Conservation (phyloP, 169 alveolate genomes). For the Babesia ovis region DNA sequence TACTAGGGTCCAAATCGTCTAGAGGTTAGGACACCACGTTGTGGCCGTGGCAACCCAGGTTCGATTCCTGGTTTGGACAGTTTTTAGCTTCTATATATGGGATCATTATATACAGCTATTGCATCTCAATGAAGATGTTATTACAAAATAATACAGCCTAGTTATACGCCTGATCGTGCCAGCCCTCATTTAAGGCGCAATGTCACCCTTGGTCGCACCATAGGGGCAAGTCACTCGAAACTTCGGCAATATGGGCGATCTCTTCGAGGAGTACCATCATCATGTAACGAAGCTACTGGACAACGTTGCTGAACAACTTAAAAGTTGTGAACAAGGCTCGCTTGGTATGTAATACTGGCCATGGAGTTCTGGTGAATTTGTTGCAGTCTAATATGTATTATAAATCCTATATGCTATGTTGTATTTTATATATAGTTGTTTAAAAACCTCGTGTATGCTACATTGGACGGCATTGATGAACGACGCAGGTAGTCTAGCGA, state of each 20-base stretch:
- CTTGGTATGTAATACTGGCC: slow-evolving; percentile 19
- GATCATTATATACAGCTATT: no score
- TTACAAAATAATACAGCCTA: not conserved
- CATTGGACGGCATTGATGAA: no score
- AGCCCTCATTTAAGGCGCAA: not conserved
- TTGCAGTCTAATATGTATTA: no score
- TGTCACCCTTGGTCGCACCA: not conserved
- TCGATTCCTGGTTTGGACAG: slow-evolving; percentile 92
- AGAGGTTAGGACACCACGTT: slow-evolving; percentile 92
- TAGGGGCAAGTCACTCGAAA: not conserved
- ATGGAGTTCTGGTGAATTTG: not conserved
- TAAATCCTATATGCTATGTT: no score
- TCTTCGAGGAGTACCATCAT: slow-evolving; percentile 54
- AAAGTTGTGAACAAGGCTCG: slow-evolving; percentile 28
- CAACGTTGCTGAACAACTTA: slow-evolving; percentile 24
- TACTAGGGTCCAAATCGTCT: slow-evolving; percentile 87
- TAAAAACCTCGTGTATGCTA: no score
- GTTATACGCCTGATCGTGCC: not conserved
- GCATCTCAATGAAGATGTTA: no score
- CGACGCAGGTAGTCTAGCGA: not conserved
- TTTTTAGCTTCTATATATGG: slow-evolving; percentile 49
- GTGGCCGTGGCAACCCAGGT: slow-evolving; percentile 94
- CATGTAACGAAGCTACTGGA: slow-evolving; percentile 31
- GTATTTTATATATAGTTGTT: no score
- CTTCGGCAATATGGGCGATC: slow-evolving; percentile 50